These are phyloP conservation scores for Aspergillus terreus DNA, from an alignment of 2,329 filamentous ascomycete genomes.

Conservation along the genomic window DNA sequence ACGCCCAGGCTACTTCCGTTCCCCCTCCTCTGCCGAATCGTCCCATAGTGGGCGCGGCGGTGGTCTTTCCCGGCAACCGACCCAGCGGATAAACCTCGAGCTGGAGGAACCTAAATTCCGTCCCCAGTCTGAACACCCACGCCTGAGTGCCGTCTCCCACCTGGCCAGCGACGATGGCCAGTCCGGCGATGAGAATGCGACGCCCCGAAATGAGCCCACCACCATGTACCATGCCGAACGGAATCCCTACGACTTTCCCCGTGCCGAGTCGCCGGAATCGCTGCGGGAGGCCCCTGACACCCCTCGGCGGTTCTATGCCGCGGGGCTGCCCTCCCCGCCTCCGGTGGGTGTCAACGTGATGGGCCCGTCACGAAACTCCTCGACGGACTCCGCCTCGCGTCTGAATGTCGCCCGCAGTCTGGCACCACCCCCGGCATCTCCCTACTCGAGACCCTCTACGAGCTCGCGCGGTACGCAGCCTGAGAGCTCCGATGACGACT, in stretches of 20 bases:
- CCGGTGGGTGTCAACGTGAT: slow-evolving; percentile 11
- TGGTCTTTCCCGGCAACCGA: slow-evolving; percentile 36
- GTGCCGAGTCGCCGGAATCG: slow-evolving; percentile 31
- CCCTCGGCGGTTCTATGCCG: slow-evolving; percentile 19
- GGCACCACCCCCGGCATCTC: slow-evolving; percentile 42
- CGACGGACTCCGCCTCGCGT: slow-evolving; percentile 34
- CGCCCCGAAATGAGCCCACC: slow-evolving; percentile 21
- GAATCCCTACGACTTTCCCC: slow-evolving; percentile 22
- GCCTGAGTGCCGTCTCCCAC: slow-evolving; percentile 60
- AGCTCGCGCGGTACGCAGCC: slow-evolving; percentile 60
- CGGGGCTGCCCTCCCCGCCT: slow-evolving; percentile 1
- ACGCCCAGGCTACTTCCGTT: slow-evolving; percentile 77
- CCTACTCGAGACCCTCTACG: slow-evolving; percentile 38
- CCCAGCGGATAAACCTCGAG: slow-evolving; percentile 28
- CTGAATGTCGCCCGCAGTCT: slow-evolving; percentile 40
- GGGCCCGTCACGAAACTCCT: slow-evolving; percentile 29
- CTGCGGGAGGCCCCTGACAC: slow-evolving; percentile 13
- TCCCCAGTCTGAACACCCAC: slow-evolving; percentile 71
- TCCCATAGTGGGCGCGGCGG: slow-evolving; percentile 7
- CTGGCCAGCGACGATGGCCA: slow-evolving; percentile 26
- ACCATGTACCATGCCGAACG: slow-evolving; percentile 10
- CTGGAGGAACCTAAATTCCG: slow-evolving; percentile 49
- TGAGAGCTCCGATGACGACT: slow-evolving; percentile 67
- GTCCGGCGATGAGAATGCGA: slow-evolving; percentile 40
- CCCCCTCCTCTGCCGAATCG: slow-evolving; percentile 60